Base-by-base conservation (phyloP, 768 basidiomycete species). In the Sarcomyxa edulis region DNA sequence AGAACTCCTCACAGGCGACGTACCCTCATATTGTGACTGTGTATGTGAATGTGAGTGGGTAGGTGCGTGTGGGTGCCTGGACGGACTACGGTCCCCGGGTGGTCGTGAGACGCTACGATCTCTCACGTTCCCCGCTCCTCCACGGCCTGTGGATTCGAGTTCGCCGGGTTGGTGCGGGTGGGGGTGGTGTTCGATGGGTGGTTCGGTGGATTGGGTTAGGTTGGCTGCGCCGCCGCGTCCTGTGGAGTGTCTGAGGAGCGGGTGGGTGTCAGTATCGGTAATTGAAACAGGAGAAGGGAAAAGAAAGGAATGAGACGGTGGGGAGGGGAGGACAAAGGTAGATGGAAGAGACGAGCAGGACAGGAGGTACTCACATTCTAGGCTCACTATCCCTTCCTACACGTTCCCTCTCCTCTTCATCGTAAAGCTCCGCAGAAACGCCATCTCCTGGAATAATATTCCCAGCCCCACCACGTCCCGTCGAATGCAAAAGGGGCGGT, bases 321-420 rank as follows among this genome's bases (percentile, higher is more conserved):
- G n/a, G n/a, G n/a, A n/a, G 25, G 1, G 24, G n/a, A 27, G 19
- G n/a, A n/a, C n/a, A n/a, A n/a, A n/a, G n/a, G n/a, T n/a, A n/a
- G n/a, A n/a, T n/a, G n/a, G n/a, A n/a, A n/a, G n/a, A n/a, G n/a
- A n/a, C n/a, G n/a, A n/a, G n/a, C n/a, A n/a, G n/a, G n/a, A 35
- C 45, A 30, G 26, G 42, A 44, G 41, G 19, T 29, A 35, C 45
- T 35, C 28, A 44, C 48, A 44, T 16, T 42, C 24, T 45, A 7
- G 29, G 42, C 22, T 36, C 27, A 16, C 39, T 16, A 3, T 15
- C 15, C 22, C 28, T 41, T 1, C 28, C 16, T 35, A 36, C 37
- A 12, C 32, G 31, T 33, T 48, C 44, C 5, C 41, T 40, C 19
- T 41, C 42, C 7, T 49, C 45, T 6, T 42, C 45, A 16, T 41